These are phyloP conservation scores for Fusarium drepaniforme DNA, from an alignment of 2,329 filamentous ascomycete species.

Conservation along the genomic window DNA sequence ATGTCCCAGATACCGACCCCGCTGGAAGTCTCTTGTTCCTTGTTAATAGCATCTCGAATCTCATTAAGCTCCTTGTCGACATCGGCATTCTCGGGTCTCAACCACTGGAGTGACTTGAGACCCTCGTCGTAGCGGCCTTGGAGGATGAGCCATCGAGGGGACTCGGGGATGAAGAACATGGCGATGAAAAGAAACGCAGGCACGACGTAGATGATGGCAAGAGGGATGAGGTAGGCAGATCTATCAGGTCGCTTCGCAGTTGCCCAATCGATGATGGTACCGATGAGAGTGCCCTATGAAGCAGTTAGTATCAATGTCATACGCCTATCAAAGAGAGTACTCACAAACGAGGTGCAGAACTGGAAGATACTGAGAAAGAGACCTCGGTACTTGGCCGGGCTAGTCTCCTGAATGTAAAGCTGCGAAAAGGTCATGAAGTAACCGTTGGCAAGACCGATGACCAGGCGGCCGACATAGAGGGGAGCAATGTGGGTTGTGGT, in stretches of 20 bases:
- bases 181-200: constrained; percentile 20
- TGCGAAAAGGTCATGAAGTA: constrained; percentile 43
- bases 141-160: constrained; percentile 37
- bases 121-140: constrained; percentile 37
- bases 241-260: constrained; percentile 36
- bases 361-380: constrained; percentile 38
- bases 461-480: constrained; percentile 28
- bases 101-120: constrained; percentile 26
- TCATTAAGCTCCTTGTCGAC: constrained; percentile 28
- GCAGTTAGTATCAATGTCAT: background rate
- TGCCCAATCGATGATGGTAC: constrained; percentile 39
- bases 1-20: constrained; percentile 32
- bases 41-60: constrained; percentile 31
- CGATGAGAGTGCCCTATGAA: constrained; percentile 32
- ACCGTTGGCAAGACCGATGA: constrained; percentile 38
- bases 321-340: background rate
- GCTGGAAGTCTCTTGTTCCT: constrained; percentile 17
- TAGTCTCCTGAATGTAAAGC: constrained; percentile 38
- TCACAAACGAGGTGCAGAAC: constrained; percentile 37
- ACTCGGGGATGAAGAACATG: constrained; percentile 38
- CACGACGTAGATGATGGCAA: constrained; percentile 35
- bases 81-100: constrained; percentile 22
- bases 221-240: constrained; percentile 37
- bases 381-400: constrained; percentile 38
- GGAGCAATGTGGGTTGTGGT: constrained; percentile 33